phyloP scores from a whole-genome alignment of 2,329 filamentous ascomycete species.

The Pseudogymnoascus pannorum region DNA sequence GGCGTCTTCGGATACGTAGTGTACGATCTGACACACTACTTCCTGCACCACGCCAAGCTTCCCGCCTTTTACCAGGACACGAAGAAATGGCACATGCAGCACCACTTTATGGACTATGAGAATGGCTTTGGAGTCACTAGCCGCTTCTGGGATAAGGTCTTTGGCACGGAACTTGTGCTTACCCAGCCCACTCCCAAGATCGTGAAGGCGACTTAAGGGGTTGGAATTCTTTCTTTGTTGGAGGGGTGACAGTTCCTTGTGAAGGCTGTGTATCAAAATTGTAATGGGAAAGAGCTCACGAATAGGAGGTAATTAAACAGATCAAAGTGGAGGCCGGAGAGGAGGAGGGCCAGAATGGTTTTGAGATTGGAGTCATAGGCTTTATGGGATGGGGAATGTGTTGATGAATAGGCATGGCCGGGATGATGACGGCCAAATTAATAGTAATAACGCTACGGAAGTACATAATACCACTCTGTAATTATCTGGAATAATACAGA shows the following conservation, averaged over 20 bases:
- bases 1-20: slow-evolving; percentile 93
- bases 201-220: background rate
- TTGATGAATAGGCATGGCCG: slow-evolving; percentile 5
- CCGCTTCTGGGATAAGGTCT: slow-evolving; percentile 89
- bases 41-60: slow-evolving; percentile 90
- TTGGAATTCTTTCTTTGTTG: background rate
- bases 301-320: background rate
- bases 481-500: slow-evolving; percentile 6
- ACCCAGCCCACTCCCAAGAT: slow-evolving; percentile 25
- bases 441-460: slow-evolving; percentile 4
- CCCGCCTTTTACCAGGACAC: slow-evolving; percentile 83
- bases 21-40: slow-evolving; percentile 98
- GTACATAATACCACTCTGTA: slow-evolving; percentile 6
- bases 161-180: slow-evolving; percentile 71
- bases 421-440: slow-evolving; percentile 2
- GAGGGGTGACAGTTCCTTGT: background rate
- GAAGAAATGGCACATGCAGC: slow-evolving; percentile 96
- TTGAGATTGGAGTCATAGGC: background rate
- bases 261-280: background rate
- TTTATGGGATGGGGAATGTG: background rate
- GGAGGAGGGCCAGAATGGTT: too few species aligned
- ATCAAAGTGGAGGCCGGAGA: background rate
- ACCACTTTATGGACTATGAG: slow-evolving; percentile 97
- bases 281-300: background rate
- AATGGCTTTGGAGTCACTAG: slow-evolving; percentile 96